Conservation (phyloP, 2,329 filamentous ascomycete species). For the Paracoccidioides brasiliensis region DNA sequence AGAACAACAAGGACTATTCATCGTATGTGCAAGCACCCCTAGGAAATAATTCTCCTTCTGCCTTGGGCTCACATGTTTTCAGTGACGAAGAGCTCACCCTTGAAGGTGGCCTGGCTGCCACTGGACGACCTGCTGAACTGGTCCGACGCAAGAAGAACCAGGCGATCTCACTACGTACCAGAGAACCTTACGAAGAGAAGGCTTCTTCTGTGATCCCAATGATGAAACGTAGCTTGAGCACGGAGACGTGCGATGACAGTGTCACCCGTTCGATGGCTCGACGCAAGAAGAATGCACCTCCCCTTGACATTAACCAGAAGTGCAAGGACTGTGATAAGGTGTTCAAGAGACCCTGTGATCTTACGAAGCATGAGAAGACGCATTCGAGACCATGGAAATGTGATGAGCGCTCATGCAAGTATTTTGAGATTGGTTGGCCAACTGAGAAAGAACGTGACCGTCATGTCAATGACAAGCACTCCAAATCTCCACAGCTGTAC, state of each 20-base stretch:
- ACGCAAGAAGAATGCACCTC: conserved; percentile 81
- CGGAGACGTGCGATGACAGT: conserved; percentile 58
- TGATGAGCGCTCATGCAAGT: conserved; percentile 68
- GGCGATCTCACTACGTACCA: conserved; percentile 62
- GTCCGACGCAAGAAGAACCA: conserved; percentile 72
- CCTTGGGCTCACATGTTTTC: conserved; percentile 6
- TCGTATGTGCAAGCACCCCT: conserved; percentile 26
- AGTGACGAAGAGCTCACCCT: conserved; percentile 64
- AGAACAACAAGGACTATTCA: conserved; percentile 38
- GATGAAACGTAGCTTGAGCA: conserved; percentile 41
- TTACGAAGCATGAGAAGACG: conserved; percentile 97
- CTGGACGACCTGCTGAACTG: conserved; percentile 71
- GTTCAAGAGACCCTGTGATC: conserved; percentile 92
- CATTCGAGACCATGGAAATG: conserved; percentile 97
- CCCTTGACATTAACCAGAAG: conserved; percentile 69
- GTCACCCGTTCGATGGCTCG: conserved; percentile 89
- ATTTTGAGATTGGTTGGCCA: conserved; percentile 79
- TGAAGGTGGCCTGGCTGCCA: conserved; percentile 66
- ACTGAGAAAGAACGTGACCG: conserved; percentile 96
- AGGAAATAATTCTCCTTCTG: background rate
- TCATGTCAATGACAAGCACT: conserved; percentile 94
- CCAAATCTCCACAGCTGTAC: conserved; percentile 62
- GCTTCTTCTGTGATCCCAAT: conserved; percentile 18
- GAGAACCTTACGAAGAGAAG: conserved; percentile 44
- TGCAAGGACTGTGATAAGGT: conserved; percentile 80